phyloP scores from a whole-genome alignment of 2,329 filamentous ascomycete genomes.

The Fusarium verticillioides region DNA sequence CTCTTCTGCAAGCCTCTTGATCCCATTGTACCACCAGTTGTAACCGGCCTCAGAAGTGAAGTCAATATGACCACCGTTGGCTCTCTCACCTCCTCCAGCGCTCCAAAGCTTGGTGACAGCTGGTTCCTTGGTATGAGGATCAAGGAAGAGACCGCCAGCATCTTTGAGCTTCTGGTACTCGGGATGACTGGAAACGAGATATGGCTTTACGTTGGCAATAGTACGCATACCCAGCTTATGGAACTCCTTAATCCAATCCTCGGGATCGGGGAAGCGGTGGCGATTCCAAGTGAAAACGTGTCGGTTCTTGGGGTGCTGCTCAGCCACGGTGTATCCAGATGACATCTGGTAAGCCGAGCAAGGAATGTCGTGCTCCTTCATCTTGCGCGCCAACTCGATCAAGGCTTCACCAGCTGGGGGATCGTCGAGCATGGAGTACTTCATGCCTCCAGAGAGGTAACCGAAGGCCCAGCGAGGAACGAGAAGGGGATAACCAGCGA shows the following conservation, averaged over 20 bases:
- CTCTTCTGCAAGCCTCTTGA: constrained; percentile 67
- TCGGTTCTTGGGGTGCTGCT: constrained; percentile 73
- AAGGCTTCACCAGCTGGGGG: constrained; percentile 67
- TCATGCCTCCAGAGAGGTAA: constrained; percentile 74
- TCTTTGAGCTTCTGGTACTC: constrained; percentile 71
- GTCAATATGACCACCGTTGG: constrained; percentile 77
- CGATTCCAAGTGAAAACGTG: constrained; percentile 77
- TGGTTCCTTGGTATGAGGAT: constrained; percentile 62
- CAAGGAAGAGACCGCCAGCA: constrained; percentile 71
- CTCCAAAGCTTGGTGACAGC: constrained; percentile 76
- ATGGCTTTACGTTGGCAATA: constrained; percentile 79
- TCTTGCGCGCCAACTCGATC: constrained; percentile 68
- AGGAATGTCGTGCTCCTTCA: constrained; percentile 73
- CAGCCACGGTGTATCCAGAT: constrained; percentile 76
- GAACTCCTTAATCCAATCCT: constrained; percentile 70
- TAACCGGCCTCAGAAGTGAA: constrained; percentile 76
- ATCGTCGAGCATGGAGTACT: constrained; percentile 62
- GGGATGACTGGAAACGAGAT: constrained; percentile 74
- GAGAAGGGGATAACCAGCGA: constrained; percentile 74
- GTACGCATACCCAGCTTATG: constrained; percentile 73
- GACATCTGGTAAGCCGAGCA: constrained; percentile 79
- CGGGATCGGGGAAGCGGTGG: constrained; percentile 75
- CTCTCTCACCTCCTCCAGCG: constrained; percentile 76
- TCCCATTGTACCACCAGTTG: constrained; percentile 77
- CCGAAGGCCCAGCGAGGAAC: constrained; percentile 79